Evolutionary conservation across 75 land plant genomes (phyloP).

Genomic region (Cryptomeria japonica): DNA sequence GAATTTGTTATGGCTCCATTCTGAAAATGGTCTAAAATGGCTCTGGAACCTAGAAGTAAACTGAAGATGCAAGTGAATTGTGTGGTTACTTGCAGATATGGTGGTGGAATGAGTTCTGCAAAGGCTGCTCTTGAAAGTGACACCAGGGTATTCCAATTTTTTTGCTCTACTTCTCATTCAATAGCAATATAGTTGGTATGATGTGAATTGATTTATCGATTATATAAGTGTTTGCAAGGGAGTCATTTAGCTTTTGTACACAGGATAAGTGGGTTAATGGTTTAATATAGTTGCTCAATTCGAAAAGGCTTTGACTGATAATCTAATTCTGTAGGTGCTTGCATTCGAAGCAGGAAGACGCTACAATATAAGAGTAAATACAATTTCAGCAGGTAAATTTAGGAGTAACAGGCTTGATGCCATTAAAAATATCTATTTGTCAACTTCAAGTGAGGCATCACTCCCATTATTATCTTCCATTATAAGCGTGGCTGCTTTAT

Average conservation of each 20-base stretch:
- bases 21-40: background rate
- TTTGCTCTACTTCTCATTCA: background rate
- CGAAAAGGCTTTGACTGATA: background rate
- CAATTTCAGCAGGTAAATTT: constrained; percentile 89
- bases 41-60: background rate
- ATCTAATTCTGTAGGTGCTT: constrained; percentile 57
- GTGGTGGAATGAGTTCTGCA: constrained; percentile 99
- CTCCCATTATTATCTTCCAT: background rate
- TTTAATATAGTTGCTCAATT: background rate
- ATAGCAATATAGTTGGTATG: background rate
- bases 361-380: constrained; percentile 78
- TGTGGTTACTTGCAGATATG: constrained; percentile 63
- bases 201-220: background rate
- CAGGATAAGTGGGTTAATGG: background rate
- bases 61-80: background rate
- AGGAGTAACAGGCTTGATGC: background rate
- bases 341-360: constrained; percentile 96
- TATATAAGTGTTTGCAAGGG: background rate
- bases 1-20: background rate
- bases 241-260: background rate
- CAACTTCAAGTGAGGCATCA: background rate
- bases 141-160: constrained; percentile 60
- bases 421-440: background rate
- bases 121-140: constrained; percentile 99
- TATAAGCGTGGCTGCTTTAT: background rate